Base-by-base conservation (phyloP, 768 basidiomycete species). In the Daedaleopsis sinensis region DNA sequence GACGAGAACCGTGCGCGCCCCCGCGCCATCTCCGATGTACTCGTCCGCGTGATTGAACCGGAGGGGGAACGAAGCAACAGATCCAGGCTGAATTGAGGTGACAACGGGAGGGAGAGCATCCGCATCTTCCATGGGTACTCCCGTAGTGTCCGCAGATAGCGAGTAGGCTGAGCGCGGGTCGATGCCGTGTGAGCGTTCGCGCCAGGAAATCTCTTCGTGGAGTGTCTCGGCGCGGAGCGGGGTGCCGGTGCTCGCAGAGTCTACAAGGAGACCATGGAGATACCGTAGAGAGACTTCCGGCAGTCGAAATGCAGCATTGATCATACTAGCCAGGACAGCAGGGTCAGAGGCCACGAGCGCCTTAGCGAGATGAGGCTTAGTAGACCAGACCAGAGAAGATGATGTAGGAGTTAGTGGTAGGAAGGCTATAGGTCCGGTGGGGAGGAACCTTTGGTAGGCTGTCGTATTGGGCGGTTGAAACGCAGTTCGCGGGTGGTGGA, bases 371-470 rank as follows among this genome's bases (percentile, higher is more conserved):
- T 78, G 71, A 1, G 96, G 93, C 56, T 80, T 84, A 0, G 92
- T 96, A 19, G 94, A 96, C 97, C 97, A 98, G 7, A 98, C 97
- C 52, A 98, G 81, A 4, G 96, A 95, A 11, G 94, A 93, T 2
- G 79, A 78, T 0, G 87, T 89, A 0, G 85, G 77, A 1, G 89
- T 89, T 46, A 98, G 82, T 0, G 96, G 97, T 21, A 98, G 82
- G 78, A 98, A 98, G 0, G 96, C 96, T 46, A 98, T 89, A 2
- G 96, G 96, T 0, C 97, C 96, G 5, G 94, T 94, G 2, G 95
- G 91, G 19, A 98, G 83, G 79, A 98, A 98, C 21, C 96, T 82
- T 73, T 98, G 97, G 75, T 91, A 98, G 0, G 94, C 96, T 0
- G 88, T 92, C 6, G 84, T 86, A 68, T 93, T 93, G 11, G 83